Evolutionary conservation across 768 basidiomycete species (phyloP), one percentile per base, ranked within the genome.

Genomic region (Amanita brunnescens): DNA sequence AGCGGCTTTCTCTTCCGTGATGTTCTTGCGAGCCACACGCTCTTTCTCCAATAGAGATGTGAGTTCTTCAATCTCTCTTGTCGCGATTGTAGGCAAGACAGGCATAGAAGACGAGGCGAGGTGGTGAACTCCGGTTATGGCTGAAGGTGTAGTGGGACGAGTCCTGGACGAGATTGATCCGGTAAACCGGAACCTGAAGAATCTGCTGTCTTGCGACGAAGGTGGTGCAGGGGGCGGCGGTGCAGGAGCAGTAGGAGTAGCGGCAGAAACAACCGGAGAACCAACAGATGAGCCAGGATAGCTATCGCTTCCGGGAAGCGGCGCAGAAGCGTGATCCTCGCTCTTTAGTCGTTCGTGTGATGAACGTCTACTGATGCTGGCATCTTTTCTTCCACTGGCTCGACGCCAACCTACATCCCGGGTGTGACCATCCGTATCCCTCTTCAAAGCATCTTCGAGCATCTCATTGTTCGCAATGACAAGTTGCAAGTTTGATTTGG

Each of bases 401-500:
- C 82, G 73, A 39, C 82, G 78, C 90, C 90, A 92, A 3, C 89
- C 89, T 2, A 91, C 73, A 52, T 88, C 86, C 58, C 73, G 78
- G 5, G 79, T 72, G 26, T 65, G 71, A 13, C 72, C 74, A 0
- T 77, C 71, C 0, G 72, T 76, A 53, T 81, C 79, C 41, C 59
- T 67, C 53, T 72, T 74, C 20, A 97, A 72, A 9, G 91, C 90
- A 52, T 93, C 93, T 62, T 96, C 93, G 6, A 96, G 80, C 92
- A 96, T 96, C 63, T 97, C 93, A 59, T 90, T 91, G 62, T 97
- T 97, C 20, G 85, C 81, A 47, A 90, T 83, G 10, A 92, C 86
- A 37, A 97, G 79, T 54, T 89, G 81, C 2, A 97, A 78, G 61
- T 97, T 97, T 0, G 91, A 94, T 59, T 83, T 84, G 40, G 91